A percentile compares a stretch with the other conserved stretches of the same genome.
Evolutionary conservation across 345 rosid species (phyloP).

Genomic region (Conringia planisiliqua): DNA sequence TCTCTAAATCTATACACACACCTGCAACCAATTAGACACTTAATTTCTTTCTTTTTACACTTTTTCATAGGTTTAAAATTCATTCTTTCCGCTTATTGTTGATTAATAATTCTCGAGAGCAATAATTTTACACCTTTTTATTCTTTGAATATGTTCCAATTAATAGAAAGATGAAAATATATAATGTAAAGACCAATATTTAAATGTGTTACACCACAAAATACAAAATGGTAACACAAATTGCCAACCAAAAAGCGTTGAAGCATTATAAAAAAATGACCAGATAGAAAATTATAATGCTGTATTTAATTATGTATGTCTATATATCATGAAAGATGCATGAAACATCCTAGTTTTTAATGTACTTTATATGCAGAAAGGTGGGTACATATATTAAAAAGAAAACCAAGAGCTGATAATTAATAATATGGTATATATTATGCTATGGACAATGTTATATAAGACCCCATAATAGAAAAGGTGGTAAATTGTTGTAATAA

Average conservation of each 20-base stretch:
- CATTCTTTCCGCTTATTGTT: neutral
- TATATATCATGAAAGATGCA: slow-evolving; percentile 1
- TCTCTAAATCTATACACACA: neutral
- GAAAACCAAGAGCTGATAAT: neutral
- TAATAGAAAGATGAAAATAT: neutral
- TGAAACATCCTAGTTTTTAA: slow-evolving; percentile 7
- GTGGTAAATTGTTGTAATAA: slow-evolving; percentile 21
- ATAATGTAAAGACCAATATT: neutral
- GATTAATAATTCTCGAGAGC: neutral
- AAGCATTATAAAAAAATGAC: neutral
- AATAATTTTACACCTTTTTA: neutral
- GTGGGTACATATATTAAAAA: neutral
- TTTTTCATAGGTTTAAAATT: neutral
- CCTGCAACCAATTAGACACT: neutral
- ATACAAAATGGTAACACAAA: slow-evolving; percentile 19
- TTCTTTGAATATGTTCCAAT: neutral
- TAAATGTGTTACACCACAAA: neutral
- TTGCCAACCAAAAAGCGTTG: slow-evolving; percentile 31
- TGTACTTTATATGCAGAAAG: slow-evolving; percentile 13
- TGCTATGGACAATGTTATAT: slow-evolving; percentile 19
- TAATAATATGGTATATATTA: slow-evolving; percentile 5
- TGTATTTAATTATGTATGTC: neutral
- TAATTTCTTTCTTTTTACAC: neutral
- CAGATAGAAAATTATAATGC: neutral
- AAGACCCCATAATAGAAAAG: slow-evolving; percentile 1